phyloP scores from a whole-genome alignment of 176 grass and related monocot genomes.

The Carex pumila region DNA sequence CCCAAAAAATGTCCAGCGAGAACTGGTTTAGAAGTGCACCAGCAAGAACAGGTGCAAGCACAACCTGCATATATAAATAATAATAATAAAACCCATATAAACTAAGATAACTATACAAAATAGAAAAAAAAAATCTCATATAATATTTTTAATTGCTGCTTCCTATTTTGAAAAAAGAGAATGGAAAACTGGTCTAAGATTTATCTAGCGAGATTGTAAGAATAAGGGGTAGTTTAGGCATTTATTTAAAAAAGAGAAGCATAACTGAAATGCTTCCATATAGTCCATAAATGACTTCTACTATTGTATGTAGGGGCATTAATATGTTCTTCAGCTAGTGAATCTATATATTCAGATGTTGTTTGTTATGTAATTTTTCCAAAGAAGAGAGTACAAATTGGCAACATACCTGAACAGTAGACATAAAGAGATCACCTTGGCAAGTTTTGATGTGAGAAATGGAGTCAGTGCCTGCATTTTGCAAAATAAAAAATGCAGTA shows the following conservation, averaged over 20 bases:
- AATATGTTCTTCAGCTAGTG: not conserved
- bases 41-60: conserved; percentile 72
- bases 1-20: too few relatives aligned
- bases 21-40: conserved; percentile 91
- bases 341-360: not conserved
- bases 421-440: conserved; percentile 72
- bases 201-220: too few relatives aligned
- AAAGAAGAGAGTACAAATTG: not conserved
- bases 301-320: not conserved
- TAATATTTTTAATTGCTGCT: too few relatives aligned
- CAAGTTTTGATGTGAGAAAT: conserved; percentile 78
- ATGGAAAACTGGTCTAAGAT: too few relatives aligned
- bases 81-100: not conserved
- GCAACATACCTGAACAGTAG: conserved; percentile 62
- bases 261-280: too few relatives aligned
- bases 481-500: not conserved
- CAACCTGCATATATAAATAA: conserved; percentile 51
- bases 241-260: too few relatives aligned
- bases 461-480: conserved; percentile 80
- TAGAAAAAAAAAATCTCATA: not conserved
- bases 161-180: too few relatives aligned
- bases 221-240: too few relatives aligned
- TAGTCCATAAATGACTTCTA: not conserved
- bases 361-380: not conserved
- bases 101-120: not conserved